Conservation (phyloP, 1,284 basidiomycete species). For the Ustilago nuda region DNA sequence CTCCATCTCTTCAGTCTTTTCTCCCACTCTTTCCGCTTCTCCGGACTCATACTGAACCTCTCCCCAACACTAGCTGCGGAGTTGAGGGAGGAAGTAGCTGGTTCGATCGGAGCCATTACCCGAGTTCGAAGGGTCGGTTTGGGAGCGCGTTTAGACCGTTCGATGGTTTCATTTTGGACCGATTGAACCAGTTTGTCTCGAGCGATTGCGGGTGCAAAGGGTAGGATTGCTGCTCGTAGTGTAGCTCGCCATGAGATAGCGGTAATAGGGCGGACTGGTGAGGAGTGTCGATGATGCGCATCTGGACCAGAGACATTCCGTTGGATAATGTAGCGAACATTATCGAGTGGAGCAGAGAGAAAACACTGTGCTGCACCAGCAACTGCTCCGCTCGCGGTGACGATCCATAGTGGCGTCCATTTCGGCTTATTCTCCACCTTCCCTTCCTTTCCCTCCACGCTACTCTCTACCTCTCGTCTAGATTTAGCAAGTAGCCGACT, state of each 20-base stretch:
- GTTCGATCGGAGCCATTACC: slow-evolving; percentile 25
- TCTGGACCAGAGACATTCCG: slow-evolving; percentile 32
- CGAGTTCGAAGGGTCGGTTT: slow-evolving; percentile 28
- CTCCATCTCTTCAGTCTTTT: slow-evolving; percentile 54
- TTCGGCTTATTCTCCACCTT: slow-evolving; percentile 10
- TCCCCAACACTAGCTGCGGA: slow-evolving; percentile 17
- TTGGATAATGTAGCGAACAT: slow-evolving; percentile 69
- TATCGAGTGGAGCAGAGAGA: slow-evolving; percentile 70
- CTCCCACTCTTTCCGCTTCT: slow-evolving; percentile 63
- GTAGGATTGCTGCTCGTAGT: slow-evolving; percentile 62
- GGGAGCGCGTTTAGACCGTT: slow-evolving; percentile 31
- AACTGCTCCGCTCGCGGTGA: slow-evolving; percentile 63
- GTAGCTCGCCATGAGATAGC: slow-evolving; percentile 64
- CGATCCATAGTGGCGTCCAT: slow-evolving; percentile 63
- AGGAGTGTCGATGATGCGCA: slow-evolving; percentile 7
- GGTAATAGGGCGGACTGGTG: slow-evolving; percentile 8
- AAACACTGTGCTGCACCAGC: slow-evolving; percentile 70
- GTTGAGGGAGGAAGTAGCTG: slow-evolving; percentile 24
- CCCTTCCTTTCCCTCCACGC: slow-evolving; percentile 4
- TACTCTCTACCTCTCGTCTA: slow-evolving; percentile 6
- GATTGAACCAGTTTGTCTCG: slow-evolving; percentile 49
- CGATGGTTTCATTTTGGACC: slow-evolving; percentile 49
- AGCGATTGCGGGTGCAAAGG: slow-evolving; percentile 59
- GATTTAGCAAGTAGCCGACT: slow-evolving; percentile 34
- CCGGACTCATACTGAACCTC: slow-evolving; percentile 35